A percentile compares a stretch with the other conserved stretches of the same genome.
phyloP scores from a whole-genome alignment of 768 basidiomycete species.

The Lentinus tigrinus region DNA sequence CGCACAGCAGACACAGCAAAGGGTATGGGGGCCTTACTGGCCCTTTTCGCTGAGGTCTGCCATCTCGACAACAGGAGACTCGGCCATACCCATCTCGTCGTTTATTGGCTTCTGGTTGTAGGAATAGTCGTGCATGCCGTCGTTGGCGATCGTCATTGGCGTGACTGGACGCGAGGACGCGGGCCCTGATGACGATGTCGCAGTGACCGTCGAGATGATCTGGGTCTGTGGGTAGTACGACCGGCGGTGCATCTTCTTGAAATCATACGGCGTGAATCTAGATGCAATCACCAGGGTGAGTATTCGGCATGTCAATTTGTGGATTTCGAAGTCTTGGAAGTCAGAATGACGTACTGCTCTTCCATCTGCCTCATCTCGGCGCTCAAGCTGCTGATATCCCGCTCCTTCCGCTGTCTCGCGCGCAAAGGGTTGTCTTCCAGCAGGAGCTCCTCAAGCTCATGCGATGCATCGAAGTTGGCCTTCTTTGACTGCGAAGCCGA shows the following conservation, averaged over 20 bases:
- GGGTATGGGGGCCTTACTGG: constrained; percentile 8
- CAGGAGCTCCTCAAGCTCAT: constrained; percentile 93
- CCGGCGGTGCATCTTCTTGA: constrained; percentile 85
- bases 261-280: constrained; percentile 92
- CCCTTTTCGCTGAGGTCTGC: constrained; percentile 18
- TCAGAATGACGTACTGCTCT: constrained; percentile 71
- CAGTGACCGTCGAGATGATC: constrained; percentile 61
- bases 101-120: constrained; percentile 22
- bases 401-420: constrained; percentile 87
- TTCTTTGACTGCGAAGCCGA: constrained; percentile 81
- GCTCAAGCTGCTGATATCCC: constrained; percentile 77
- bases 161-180: constrained; percentile 75
- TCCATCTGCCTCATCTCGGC: constrained; percentile 98
- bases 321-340: constrained; percentile 3
- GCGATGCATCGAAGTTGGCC: constrained; percentile 98
- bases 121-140: constrained; percentile 21
- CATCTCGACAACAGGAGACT: constrained; percentile 15
- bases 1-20: not conserved
- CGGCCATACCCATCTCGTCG: constrained; percentile 12
- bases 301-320: not conserved
- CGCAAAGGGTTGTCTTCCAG: constrained; percentile 97
- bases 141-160: constrained; percentile 38
- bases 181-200: constrained; percentile 70
- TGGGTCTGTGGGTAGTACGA: constrained; percentile 89
- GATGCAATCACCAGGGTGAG: not conserved